phyloP scores from a whole-genome alignment of 768 basidiomycete species.

The Boletus eberwhitei region DNA sequence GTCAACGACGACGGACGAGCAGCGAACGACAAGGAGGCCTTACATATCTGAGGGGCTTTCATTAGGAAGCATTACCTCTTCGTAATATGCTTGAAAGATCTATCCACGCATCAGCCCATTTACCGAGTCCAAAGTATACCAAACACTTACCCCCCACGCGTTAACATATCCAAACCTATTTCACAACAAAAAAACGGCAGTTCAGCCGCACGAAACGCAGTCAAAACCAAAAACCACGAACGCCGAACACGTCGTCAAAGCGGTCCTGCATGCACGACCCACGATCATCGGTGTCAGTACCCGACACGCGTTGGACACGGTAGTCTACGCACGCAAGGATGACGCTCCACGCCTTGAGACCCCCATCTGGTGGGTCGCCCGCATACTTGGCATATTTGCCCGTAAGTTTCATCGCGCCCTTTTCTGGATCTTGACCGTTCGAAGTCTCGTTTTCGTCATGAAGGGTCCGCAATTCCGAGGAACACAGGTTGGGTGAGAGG shows the following conservation, averaged over 20 bases:
- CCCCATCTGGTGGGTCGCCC: slow-evolving; percentile 28
- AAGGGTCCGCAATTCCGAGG: slow-evolving; percentile 12
- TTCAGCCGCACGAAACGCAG: neutral
- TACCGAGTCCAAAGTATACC: neutral
- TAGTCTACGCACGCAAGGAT: slow-evolving; percentile 23
- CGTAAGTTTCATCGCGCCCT: neutral
- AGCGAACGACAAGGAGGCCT: slow-evolving; percentile 8
- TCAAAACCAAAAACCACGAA: slow-evolving; percentile 19
- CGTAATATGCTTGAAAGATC: slow-evolving; percentile 75
- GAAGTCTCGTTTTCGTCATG: neutral
- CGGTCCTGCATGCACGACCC: slow-evolving; percentile 6
- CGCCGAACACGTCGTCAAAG: slow-evolving; percentile 38
- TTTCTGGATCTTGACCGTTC: slow-evolving; percentile 6
- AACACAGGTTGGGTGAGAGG: neutral
- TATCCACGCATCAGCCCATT: slow-evolving; percentile 21
- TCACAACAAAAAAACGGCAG: neutral
- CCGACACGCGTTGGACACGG: neutral
- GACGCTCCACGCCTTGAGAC: slow-evolving; percentile 31
- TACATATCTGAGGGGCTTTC: slow-evolving; percentile 65
- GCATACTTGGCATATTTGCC: slow-evolving; percentile 20
- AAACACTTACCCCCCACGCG: slow-evolving; percentile 63
- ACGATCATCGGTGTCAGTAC: neutral
- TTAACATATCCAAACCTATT: slow-evolving; percentile 66
- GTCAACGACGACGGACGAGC: neutral
- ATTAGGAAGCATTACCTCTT: slow-evolving; percentile 45